These are phyloP conservation scores for Plasmodium malariae DNA, from an alignment of 169 alveolate genomes.

Conservation along the genomic window DNA sequence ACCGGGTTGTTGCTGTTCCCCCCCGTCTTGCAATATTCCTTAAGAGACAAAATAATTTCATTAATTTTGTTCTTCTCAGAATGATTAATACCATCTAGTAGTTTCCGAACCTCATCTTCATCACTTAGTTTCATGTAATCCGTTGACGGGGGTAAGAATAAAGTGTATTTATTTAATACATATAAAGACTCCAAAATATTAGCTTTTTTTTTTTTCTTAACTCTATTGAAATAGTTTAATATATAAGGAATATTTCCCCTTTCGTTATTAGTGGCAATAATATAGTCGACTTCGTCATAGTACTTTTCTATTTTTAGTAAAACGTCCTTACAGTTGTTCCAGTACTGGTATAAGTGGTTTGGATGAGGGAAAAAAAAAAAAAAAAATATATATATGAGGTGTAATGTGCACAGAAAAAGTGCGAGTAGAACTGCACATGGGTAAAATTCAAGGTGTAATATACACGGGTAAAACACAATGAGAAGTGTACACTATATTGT, in stretches of 20 bases:
- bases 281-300: constrained; percentile 65
- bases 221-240: constrained; percentile 52
- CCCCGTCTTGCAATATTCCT: constrained; percentile 16
- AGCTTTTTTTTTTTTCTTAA: constrained; percentile 51
- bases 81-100: constrained; percentile 10
- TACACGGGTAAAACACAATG: no score
- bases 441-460: no score
- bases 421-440: no score
- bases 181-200: constrained; percentile 65
- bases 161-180: constrained; percentile 58
- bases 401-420: no score
- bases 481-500: no score
- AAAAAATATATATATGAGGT: neutral
- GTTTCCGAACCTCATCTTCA: constrained; percentile 31
- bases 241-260: constrained; percentile 49
- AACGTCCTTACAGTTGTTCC: constrained; percentile 54
- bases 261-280: constrained; percentile 70
- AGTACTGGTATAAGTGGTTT: constrained; percentile 26
- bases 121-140: constrained; percentile 64
- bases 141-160: constrained; percentile 38
- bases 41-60: constrained; percentile 15
- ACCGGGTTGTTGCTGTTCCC: neutral
- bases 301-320: constrained; percentile 54
- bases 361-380: neutral
- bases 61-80: constrained; percentile 32